Evolutionary conservation across 768 basidiomycete species (phyloP).

Genomic region (Collybia sp.): DNA sequence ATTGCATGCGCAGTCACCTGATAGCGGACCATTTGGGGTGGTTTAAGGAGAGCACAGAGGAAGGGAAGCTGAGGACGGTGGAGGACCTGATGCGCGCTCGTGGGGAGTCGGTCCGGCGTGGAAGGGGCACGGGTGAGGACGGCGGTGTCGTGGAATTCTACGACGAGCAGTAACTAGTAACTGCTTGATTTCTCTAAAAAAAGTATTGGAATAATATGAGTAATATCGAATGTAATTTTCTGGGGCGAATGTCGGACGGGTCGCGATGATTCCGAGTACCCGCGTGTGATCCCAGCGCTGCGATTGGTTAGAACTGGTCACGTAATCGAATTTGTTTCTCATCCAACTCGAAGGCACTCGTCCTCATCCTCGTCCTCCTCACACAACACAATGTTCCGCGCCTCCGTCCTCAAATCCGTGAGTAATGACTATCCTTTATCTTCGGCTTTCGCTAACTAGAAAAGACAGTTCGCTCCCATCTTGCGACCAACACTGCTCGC

Average conservation of each 20-base stretch:
- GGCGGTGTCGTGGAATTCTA: conserved; percentile 55
- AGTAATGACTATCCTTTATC: not conserved
- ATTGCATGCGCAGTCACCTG: conserved; percentile 50
- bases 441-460: not conserved
- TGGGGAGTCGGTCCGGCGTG: conserved; percentile 69
- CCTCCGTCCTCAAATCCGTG: not conserved
- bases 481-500: conserved; percentile 13
- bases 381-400: too few relatives aligned
- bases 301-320: too few relatives aligned
- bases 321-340: too few relatives aligned
- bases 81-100: conserved; percentile 77
- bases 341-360: too few relatives aligned
- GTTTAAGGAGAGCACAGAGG: conserved; percentile 81
- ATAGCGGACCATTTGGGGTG: conserved; percentile 90
- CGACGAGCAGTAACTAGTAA: too few relatives aligned
- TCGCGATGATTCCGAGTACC: too few relatives aligned
- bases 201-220: too few relatives aligned
- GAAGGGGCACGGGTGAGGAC: conserved; percentile 45
- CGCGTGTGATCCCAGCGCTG: too few relatives aligned
- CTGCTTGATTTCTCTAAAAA: too few relatives aligned
- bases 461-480: conserved; percentile 16
- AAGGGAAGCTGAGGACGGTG: conserved; percentile 69
- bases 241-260: too few relatives aligned
- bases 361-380: too few relatives aligned
- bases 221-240: too few relatives aligned